These are phyloP conservation scores for Colletotrichum sp. DNA, from an alignment of 2,329 filamentous ascomycete species.

Conservation along the genomic window DNA sequence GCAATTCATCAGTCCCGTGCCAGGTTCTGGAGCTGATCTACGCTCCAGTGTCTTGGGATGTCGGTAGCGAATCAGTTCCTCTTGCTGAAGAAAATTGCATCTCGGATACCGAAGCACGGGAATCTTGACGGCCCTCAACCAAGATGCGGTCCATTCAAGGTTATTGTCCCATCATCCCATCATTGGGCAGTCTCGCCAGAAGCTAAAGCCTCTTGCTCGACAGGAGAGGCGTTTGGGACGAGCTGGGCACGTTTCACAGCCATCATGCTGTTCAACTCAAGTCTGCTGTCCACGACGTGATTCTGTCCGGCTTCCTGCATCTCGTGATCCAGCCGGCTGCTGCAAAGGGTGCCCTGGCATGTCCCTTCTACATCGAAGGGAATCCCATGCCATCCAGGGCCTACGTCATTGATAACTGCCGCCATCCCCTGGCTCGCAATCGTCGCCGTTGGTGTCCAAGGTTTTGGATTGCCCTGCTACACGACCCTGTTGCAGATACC, in stretches of 20 bases:
- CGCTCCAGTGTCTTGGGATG: not conserved
- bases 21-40: not conserved
- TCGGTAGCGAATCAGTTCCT: not conserved
- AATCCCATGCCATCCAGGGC: not conserved
- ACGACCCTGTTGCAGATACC: not conserved
- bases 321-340: not conserved
- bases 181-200: not conserved
- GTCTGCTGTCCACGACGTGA: not conserved
- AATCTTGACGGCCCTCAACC: not conserved
- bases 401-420: not conserved
- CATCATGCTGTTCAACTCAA: slow-evolving; percentile 5
- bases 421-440: not conserved
- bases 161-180: slow-evolving; percentile 2
- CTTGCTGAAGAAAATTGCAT: not conserved
- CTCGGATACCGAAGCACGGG: not conserved
- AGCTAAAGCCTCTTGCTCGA: not conserved
- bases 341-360: not conserved
- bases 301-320: not conserved
- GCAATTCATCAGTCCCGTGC: not conserved
- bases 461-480: not conserved
- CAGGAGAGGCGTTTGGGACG: not conserved
- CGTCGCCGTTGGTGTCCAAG: not conserved
- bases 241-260: not conserved
- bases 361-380: not conserved
- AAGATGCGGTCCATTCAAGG: slow-evolving; percentile 2